Conservation (phyloP, 202 grass and related monocot species). For the Miscanthus sacchariflorus region DNA sequence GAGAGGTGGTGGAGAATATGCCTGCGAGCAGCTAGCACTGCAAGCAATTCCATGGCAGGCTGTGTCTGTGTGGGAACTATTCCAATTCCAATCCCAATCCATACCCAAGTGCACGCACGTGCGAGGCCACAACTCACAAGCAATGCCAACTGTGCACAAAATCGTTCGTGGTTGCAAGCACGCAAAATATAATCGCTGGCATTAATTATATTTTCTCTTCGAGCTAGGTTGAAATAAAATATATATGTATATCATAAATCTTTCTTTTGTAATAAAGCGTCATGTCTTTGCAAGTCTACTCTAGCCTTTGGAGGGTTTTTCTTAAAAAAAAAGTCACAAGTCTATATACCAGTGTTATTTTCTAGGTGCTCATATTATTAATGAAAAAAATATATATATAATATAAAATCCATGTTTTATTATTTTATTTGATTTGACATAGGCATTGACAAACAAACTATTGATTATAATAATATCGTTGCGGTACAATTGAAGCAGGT, state of each 20-base stretch:
- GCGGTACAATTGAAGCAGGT: too few relatives aligned
- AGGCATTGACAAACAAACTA: too few relatives aligned
- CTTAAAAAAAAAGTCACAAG: too few relatives aligned
- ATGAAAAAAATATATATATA: too few relatives aligned
- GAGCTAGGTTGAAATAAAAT: neutral
- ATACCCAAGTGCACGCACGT: neutral
- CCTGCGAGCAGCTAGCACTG: neutral
- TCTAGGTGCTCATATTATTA: too few relatives aligned
- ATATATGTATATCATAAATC: neutral
- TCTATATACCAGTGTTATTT: too few relatives aligned
- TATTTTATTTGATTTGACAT: too few relatives aligned
- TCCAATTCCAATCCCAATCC: neutral
- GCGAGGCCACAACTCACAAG: neutral
- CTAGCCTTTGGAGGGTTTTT: neutral
- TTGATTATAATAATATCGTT: too few relatives aligned
- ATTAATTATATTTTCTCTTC: neutral
- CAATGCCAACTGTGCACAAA: neutral
- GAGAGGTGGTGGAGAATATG: constrained; percentile 14
- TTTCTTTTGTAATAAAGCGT: neutral
- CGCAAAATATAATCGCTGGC: neutral
- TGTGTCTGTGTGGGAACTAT: neutral
- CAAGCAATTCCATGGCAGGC: constrained; percentile 32
- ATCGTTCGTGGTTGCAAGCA: neutral
- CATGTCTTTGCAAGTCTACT: neutral
- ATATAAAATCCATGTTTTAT: too few relatives aligned